Base-by-base conservation (phyloP, 257 asterid genomes). In the Solanum corneliomulleri region DNA sequence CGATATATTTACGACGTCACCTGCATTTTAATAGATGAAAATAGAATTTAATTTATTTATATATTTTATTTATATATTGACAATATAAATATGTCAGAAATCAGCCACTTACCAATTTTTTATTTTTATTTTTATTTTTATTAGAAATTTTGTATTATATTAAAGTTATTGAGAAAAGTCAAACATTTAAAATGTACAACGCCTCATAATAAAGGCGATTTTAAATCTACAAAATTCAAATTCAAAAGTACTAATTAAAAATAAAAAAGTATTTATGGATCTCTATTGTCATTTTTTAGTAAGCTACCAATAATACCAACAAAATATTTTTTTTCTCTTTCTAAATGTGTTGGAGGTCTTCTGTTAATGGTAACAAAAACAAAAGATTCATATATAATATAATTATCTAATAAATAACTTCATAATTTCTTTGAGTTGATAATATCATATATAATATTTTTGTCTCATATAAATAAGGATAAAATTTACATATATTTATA, bases 121-220 rank as follows among this genome's bases (percentile, higher is more conserved):
- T 11, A 62, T 62, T 62, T 27, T 27, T 27, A 27, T 18, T 18
- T 52, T 3, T 16, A 0, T 16, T 1, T 52, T 52, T 52, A 52
- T 52, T 52, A 0, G 0, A 23, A 6, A 52, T 18, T 9, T 52
- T 4, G 7, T 52, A 52, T 18, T 7, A 52, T 52, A 52, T 18
- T 52, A 7, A 1, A 52, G n/a, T n/a, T 3, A 0, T 13, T 27
- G 12, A 58, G 23, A 8, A 58, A 58, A 58, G 9, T 58, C 11
- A 16, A 10, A 18, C 0, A 52, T 52, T 52, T 52, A 1, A 10
- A 21, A 4, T 0, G 1, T 52, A 52, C 2, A 16, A 1, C 0
- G 7, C 4, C 1, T 4, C 2, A 4, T 52, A 18, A 18, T 6
- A 52, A 52, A 52, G 4, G 0, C 0, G 0, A 52, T 1, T 52